Percentiles rank a stretch among this genome's conserved stretches.
These are phyloP conservation scores for Chlorencoelia australis DNA, from an alignment of 2,329 filamentous ascomycete species.

Conservation along the genomic window DNA sequence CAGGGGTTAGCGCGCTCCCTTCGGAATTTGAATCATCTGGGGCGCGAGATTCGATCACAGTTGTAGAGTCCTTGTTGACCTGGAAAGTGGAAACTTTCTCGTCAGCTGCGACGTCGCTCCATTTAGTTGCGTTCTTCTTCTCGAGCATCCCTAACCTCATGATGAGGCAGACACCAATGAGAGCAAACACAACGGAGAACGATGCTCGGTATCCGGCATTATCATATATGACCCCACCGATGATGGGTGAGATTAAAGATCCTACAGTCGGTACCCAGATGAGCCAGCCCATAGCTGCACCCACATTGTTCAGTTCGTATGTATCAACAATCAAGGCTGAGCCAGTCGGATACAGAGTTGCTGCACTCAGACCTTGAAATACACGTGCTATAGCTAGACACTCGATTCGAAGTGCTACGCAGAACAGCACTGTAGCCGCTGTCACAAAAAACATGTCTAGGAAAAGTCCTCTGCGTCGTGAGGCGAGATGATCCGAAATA, in stretches of 20 bases:
- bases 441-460: conserved; percentile 38
- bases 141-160: conserved; percentile 47
- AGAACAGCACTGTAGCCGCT: conserved; percentile 48
- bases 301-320: conserved; percentile 47
- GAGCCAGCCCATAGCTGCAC: conserved; percentile 51
- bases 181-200: conserved; percentile 44
- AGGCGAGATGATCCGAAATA: conserved; percentile 47
- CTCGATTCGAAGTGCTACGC: conserved; percentile 30
- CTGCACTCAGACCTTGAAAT: conserved; percentile 37
- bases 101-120: neutral
- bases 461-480: conserved; percentile 51
- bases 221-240: conserved; percentile 13
- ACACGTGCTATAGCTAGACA: conserved; percentile 6
- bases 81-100: conserved; percentile 3
- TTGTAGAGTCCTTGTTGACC: neutral
- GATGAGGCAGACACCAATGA: conserved; percentile 43
- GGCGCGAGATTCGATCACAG: neutral
- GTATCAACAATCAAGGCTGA: conserved; percentile 62
- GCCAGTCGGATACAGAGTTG: conserved; percentile 64
- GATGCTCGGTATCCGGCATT: conserved; percentile 47
- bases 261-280: conserved; percentile 49
- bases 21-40: neutral
- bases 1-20: neutral
- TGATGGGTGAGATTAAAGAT: conserved; percentile 39
- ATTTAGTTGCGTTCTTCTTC: conserved; percentile 41